phyloP scores from a whole-genome alignment of 1,284 basidiomycete species.

The Cutaneotrichosporon arboriforme region DNA sequence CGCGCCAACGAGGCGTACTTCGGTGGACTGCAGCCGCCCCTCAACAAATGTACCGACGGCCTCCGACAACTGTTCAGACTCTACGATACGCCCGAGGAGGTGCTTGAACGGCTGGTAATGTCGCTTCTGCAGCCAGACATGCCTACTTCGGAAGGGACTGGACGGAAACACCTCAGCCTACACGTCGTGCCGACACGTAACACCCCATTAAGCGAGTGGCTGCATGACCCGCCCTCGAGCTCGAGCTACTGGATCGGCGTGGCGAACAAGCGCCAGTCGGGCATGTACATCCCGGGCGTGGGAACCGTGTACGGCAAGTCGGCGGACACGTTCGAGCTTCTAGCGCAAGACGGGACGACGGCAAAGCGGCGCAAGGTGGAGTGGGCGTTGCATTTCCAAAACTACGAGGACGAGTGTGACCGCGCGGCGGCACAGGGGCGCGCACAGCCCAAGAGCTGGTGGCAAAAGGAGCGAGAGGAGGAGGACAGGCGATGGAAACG shows the following conservation, averaged over 20 bases:
- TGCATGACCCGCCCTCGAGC: slow-evolving; percentile 7
- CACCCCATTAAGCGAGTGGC: slow-evolving; percentile 3
- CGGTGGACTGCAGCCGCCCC: slow-evolving; percentile 21
- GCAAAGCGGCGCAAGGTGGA: not conserved
- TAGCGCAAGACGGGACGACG: slow-evolving; percentile 10
- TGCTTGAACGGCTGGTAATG: slow-evolving; percentile 24
- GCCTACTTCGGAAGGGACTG: not conserved
- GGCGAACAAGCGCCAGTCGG: not conserved
- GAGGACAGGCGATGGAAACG: not conserved
- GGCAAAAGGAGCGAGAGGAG: slow-evolving; percentile 9
- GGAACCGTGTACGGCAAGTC: slow-evolving; percentile 30
- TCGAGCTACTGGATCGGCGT: not conserved
- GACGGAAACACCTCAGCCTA: slow-evolving; percentile 10
- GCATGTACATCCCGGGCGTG: slow-evolving; percentile 21
- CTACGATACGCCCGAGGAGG: slow-evolving; percentile 12
- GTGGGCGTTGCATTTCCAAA: slow-evolving; percentile 9
- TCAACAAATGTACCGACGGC: slow-evolving; percentile 33
- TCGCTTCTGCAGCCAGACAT: slow-evolving; percentile 23
- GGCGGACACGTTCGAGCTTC: not conserved
- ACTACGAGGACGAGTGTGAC: slow-evolving; percentile 8
- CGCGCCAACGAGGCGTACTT: slow-evolving; percentile 21
- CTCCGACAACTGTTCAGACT: slow-evolving; percentile 26
- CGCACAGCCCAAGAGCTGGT: slow-evolving; percentile 4
- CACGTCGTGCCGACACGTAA: slow-evolving; percentile 14
- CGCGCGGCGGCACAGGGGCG: slow-evolving; percentile 6